phyloP scores from a whole-genome alignment of 2,329 filamentous ascomycete species.

The Graphilbum sp. region DNA sequence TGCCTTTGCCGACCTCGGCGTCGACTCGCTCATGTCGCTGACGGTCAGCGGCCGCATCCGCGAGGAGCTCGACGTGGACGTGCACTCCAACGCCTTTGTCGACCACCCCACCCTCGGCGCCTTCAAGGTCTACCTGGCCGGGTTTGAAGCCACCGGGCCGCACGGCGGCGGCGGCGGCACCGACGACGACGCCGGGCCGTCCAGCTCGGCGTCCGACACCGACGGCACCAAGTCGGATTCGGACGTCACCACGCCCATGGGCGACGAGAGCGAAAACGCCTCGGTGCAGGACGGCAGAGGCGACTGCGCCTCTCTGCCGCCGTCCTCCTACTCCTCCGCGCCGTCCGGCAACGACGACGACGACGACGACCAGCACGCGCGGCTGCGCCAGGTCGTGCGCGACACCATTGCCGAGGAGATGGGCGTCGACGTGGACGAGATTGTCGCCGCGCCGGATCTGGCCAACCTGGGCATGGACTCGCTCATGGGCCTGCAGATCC shows the following conservation, averaged over 20 bases:
- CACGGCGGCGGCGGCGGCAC: slow-evolving; percentile 10
- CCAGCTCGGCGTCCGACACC: slow-evolving; percentile 25
- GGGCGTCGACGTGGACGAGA: slow-evolving; percentile 51
- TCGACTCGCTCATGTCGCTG: slow-evolving; percentile 45
- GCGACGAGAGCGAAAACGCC: slow-evolving; percentile 31
- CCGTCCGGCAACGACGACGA: no score
- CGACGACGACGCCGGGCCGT: slow-evolving; percentile 17
- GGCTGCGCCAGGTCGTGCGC: slow-evolving; percentile 36
- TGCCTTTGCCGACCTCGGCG: slow-evolving; percentile 38
- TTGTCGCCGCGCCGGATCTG: slow-evolving; percentile 35
- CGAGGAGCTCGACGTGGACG: slow-evolving; percentile 38
- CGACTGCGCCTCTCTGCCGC: no score
- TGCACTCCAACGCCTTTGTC: slow-evolving; percentile 35
- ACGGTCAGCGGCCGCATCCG: slow-evolving; percentile 39
- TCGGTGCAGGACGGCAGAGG: slow-evolving; percentile 23
- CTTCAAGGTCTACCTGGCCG: slow-evolving; percentile 28
- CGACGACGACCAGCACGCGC: slow-evolving; percentile 15
- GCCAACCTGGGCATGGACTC: slow-evolving; percentile 43
- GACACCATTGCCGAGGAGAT: slow-evolving; percentile 56
- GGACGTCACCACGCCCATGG: slow-evolving; percentile 34
- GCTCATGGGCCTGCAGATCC: slow-evolving; percentile 38
- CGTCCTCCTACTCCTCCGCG: no score
- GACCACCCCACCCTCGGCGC: slow-evolving; percentile 36
- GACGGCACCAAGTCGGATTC: slow-evolving; percentile 31
- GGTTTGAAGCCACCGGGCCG: slow-evolving; percentile 18